A percentile compares a stretch with the other conserved stretches of the same genome.
phyloP scores from a whole-genome alignment of 139 green algal genomes.

The Helicosporidium sp. region DNA sequence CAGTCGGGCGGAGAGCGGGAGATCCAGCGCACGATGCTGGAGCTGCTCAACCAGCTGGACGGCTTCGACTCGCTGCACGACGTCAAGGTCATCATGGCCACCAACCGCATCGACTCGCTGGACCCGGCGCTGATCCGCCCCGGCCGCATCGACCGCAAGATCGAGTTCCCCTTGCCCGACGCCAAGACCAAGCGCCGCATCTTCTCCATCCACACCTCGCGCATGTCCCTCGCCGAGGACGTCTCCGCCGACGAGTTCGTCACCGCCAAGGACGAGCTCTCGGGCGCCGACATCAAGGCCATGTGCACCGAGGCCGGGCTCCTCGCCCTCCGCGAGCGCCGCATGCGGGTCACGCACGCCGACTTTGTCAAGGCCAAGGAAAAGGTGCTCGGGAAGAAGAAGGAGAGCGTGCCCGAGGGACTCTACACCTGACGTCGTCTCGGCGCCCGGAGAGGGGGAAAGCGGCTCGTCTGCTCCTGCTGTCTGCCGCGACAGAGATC shows the following conservation, averaged over 20 bases:
- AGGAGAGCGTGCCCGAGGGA: constrained; percentile 89
- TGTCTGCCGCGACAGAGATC: too few relatives aligned
- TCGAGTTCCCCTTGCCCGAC: constrained; percentile 97
- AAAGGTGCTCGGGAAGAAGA: constrained; percentile 99
- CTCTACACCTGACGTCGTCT: constrained; percentile 71
- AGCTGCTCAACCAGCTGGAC: constrained; percentile 96
- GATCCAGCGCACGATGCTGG: constrained; percentile 96
- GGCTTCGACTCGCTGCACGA: constrained; percentile 84
- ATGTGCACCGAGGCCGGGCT: constrained; percentile 97
- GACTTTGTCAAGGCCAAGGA: constrained; percentile 86
- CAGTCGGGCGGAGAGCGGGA: constrained; percentile 81
- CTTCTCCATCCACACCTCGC: constrained; percentile 74
- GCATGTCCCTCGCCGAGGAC: constrained; percentile 83
- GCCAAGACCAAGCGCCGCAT: constrained; percentile 96
- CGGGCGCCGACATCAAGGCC: constrained; percentile 94
- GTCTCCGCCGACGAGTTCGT: constrained; percentile 98
- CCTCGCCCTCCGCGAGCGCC: constrained; percentile 81
- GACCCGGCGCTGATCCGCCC: constrained; percentile 91
- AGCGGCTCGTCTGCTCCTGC: too few relatives aligned
- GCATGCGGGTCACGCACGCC: constrained; percentile 76
- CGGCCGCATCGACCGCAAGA: constrained; percentile 82
- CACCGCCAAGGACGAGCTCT: constrained; percentile 75
- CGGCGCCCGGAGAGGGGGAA: too few relatives aligned
- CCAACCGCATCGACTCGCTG: constrained; percentile 91
- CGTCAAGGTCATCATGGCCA: constrained; percentile 99